Evolutionary conservation across 2,329 filamentous ascomycete genomes (phyloP), one percentile per base, ranked within the genome.

Genomic region (Helotiales sp.): DNA sequence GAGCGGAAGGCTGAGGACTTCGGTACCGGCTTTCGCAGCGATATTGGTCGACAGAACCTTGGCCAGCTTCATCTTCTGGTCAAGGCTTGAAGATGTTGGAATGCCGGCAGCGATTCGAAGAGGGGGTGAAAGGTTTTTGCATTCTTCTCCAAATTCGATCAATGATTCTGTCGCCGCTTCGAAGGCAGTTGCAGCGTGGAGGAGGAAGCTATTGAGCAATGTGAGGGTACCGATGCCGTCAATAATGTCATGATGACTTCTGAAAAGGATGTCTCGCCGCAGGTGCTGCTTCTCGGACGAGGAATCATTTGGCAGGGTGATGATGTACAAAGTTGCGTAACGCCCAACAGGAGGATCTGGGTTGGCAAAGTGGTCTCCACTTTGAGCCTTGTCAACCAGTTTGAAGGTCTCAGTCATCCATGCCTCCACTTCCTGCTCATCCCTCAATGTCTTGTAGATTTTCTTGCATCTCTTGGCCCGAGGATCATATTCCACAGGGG

Each of bases 221-320:
- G 74, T 73, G 3, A 81, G 73, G 1, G 78, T 78, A 6, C 80
- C 80, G 2, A 81, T 77, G 0, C 80, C 79, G 34, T 81, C 80
- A 6, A 81, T 77, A n/a, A 80, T 76, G 11, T 81, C 78, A 59
- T 81, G 79, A 0, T 77, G 78, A 1, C 77, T 78, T 0, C 79
- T 76, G 17, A 81, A 71, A 4, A 81, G 70, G 22, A 61, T 49
- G 24, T 66, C 58, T 26, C 28, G 11, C 11, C 54, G 26, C 28
- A 40, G 10, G 32, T 13, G 8, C 10, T 57, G 30, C 17, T 24
- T 3, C 4, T 24, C 32, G 24, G 32, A 57, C 26, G 3, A 6
- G 5, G 8, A 24, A 15, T 26, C 5, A 2, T 52, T 15, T 24
- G 72, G 68, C 0, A 72, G 71, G 13, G 66, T 61, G 3, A 80